Evolutionary conservation across 768 basidiomycete genomes (phyloP).

Genomic region (Tricholoma sp.): DNA sequence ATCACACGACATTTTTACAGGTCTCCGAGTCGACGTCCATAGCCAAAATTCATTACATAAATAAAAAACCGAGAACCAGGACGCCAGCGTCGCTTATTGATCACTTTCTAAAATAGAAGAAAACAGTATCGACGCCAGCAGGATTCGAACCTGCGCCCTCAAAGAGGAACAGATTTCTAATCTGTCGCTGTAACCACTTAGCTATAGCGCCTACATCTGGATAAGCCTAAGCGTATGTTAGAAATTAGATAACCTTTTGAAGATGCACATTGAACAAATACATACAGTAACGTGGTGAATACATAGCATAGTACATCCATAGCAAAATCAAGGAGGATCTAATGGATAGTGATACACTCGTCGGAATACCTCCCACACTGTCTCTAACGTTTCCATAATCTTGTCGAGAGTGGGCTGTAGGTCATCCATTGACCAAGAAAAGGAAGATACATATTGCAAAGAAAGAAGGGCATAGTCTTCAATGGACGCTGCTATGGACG

Average conservation of each 20-base stretch:
- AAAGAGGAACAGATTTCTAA: conserved; percentile 37
- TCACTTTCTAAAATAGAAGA: too few species aligned
- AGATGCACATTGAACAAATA: too few species aligned
- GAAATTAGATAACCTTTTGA: too few species aligned
- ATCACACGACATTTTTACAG: too few species aligned
- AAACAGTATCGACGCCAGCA: conserved; percentile 2
- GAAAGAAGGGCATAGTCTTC: conserved; percentile 25
- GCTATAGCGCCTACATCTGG: conserved; percentile 48
- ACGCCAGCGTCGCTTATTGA: too few species aligned
- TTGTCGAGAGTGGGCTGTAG: conserved; percentile 26
- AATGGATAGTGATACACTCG: conserved; percentile 54
- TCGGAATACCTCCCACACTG: conserved; percentile 44
- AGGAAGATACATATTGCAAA: conserved; percentile 23
- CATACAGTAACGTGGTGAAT: too few species aligned
- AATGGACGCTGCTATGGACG: conserved; percentile 12
- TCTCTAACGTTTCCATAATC: conserved; percentile 33
- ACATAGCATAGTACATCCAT: not conserved
- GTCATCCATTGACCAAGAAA: conserved; percentile 29
- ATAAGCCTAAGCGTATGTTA: too few species aligned
- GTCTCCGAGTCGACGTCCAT: too few species aligned
- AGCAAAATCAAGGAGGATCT: conserved; percentile 35
- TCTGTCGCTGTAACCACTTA: conserved; percentile 77
- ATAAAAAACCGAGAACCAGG: too few species aligned
- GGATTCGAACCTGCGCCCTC: conserved; percentile 15
- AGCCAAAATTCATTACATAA: too few species aligned